A percentile compares a stretch with the other conserved stretches of the same genome.
Conservation (phyloP, 441 rosid genomes). For the Omphalea diandra region DNA sequence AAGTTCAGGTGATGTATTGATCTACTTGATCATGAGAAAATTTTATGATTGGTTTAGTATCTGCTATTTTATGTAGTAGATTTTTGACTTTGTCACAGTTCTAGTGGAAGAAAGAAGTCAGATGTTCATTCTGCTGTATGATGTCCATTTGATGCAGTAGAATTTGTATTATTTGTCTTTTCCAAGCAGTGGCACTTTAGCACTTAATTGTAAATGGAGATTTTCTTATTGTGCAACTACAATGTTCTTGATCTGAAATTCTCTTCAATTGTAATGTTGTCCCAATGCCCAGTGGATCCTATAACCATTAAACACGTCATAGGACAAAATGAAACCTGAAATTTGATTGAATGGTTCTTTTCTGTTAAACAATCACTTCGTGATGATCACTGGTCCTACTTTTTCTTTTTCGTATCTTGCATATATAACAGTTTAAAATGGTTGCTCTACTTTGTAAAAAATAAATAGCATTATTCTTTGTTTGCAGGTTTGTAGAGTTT, state of each 20-base stretch:
- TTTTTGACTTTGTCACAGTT: background rate
- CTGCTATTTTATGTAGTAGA: background rate
- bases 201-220: background rate
- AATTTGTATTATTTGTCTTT: background rate
- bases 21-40: background rate
- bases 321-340: background rate
- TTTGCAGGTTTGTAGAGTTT: constrained; percentile 77
- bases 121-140: background rate
- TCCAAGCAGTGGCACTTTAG: background rate
- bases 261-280: background rate
- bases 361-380: background rate
- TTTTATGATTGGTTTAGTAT: background rate
- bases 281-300: background rate
- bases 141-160: background rate
- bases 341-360: background rate
- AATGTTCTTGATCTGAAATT: background rate
- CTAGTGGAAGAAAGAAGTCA: background rate
- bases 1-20: constrained; percentile 65
- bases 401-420: background rate
- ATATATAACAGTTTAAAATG: background rate
- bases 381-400: background rate
- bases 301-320: background rate
- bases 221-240: background rate
- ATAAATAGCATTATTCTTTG: constrained; percentile 5
- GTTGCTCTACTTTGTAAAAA: background rate